Conservation (phyloP, 352 stramenopile genomes). For the Elongisporangium senticosum region DNA sequence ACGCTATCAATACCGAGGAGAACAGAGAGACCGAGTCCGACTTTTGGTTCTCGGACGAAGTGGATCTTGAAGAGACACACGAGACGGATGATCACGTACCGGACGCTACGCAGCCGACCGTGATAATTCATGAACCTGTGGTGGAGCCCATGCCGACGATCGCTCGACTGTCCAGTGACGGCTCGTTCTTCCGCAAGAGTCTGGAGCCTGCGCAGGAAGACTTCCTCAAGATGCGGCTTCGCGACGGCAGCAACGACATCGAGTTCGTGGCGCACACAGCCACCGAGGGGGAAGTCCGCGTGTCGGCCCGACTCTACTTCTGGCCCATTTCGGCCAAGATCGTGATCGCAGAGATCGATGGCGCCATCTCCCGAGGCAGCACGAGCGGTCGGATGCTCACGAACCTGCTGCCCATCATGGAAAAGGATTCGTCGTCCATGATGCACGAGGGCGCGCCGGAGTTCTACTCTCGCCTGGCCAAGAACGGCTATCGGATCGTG, state of each 20-base stretch:
- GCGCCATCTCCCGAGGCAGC: constrained; percentile 49
- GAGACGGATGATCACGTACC: background rate
- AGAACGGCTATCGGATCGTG: constrained; percentile 73
- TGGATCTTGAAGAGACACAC: background rate
- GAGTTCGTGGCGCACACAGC: constrained; percentile 46
- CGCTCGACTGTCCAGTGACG: background rate
- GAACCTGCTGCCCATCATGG: constrained; percentile 30
- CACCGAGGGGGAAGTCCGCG: constrained; percentile 18
- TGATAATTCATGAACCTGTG: background rate
- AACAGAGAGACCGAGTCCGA: background rate
- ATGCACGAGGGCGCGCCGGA: constrained; percentile 63
- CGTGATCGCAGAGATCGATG: constrained; percentile 81
- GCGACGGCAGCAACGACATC: constrained; percentile 61
- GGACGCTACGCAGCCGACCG: background rate
- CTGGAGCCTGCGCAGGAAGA: constrained; percentile 55
- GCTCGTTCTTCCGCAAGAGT: constrained; percentile 51
- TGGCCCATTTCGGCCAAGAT: constrained; percentile 71
- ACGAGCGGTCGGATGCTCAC: constrained; percentile 24
- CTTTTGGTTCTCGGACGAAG: background rate
- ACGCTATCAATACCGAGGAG: background rate
- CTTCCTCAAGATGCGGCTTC: constrained; percentile 49
- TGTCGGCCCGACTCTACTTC: constrained; percentile 61
- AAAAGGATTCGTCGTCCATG: constrained; percentile 26
- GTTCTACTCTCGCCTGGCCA: constrained; percentile 63
- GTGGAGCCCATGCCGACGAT: background rate